Base-by-base conservation (phyloP, 768 basidiomycete species). In the Tylopilus plumbeoviolaceoides region DNA sequence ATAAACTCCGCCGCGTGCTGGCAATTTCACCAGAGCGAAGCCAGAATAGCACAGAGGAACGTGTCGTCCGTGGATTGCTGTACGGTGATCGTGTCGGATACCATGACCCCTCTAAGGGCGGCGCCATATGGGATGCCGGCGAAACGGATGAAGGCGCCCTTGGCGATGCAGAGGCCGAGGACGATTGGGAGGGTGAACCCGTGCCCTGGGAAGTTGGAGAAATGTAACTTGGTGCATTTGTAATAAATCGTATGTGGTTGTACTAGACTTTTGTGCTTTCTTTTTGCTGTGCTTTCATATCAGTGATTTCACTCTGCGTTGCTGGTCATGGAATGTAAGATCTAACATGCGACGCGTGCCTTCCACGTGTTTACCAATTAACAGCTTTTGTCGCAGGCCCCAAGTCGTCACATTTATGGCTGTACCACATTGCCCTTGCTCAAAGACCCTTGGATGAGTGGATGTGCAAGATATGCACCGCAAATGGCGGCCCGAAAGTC, bases 191-290 rank as follows among this genome's bases (percentile, higher is more conserved):
- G 69, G 82, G 85, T 33, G 89, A 90, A 67, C 84, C 85, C 35
- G 78, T 90, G 33, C 85, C 89, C 54, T 91, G 89, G 89, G 87
- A 87, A 69, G 75, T 81, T 9, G 89, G 82, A 48, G 89, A 89
- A 61, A 61, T 91, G 68, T 90, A 78, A 70, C 52, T 48, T 54
- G 38, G 48, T 21, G 46, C 53, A 43, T 53, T 55, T 23, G 23
- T 23, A 23, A 23, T 5, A 23, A 23, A 23, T 23, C 23, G 61
- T 69, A 67, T 68, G 72, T 70, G 65, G 48, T 60, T 61, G 58
- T 60, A 55, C 51, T 54, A 64, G 47, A 46, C 51, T 58, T 50
- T 45, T 14, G 50, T 57, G 50, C 59, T 38, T 69, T 64, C 57
- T 59, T 61, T 57, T 63, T 70, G 56, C 64, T 58, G 64, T 68